Percentiles rank a stretch among this genome's conserved stretches.
phyloP scores from a whole-genome alignment of 1,284 basidiomycete genomes.

The Ustilago vetiveriae region DNA sequence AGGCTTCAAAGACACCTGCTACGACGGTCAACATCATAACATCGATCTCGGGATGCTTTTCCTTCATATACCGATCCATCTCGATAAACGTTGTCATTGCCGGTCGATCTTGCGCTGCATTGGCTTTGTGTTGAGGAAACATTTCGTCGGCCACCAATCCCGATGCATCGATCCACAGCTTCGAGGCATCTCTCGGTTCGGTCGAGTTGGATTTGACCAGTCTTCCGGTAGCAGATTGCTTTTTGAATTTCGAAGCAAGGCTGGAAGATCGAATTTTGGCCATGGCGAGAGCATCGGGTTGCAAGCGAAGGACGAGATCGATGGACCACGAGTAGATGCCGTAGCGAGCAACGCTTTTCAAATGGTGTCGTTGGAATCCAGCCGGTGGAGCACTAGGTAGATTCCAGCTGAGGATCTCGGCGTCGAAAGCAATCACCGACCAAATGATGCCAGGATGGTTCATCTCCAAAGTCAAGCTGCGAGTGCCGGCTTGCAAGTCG shows the following conservation, averaged over 20 bases:
- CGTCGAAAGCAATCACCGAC: conserved; percentile 91
- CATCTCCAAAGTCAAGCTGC: conserved; percentile 78
- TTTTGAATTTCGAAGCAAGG: conserved; percentile 12
- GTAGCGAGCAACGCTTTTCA: conserved; percentile 88
- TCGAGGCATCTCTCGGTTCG: conserved; percentile 33
- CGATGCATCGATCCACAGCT: conserved; percentile 52
- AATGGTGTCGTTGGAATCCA: conserved; percentile 80
- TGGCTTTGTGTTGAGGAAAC: conserved; percentile 55
- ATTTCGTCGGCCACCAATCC: conserved; percentile 55
- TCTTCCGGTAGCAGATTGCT: conserved; percentile 5
- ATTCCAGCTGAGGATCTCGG: conserved; percentile 86
- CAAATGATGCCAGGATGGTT: conserved; percentile 87
- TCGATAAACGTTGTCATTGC: conserved; percentile 50
- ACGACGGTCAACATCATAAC: conserved; percentile 63
- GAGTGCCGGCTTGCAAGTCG: conserved; percentile 74
- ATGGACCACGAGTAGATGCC: conserved; percentile 78
- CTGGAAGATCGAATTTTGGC: conserved; percentile 10
- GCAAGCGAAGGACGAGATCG: conserved; percentile 75
- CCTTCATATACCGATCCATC: conserved; percentile 54
- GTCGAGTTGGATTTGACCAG: conserved; percentile 14
- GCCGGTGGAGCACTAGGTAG: conserved; percentile 69
- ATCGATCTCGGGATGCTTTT: conserved; percentile 61
- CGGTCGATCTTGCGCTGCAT: conserved; percentile 15
- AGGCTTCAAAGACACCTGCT: conserved; percentile 55
- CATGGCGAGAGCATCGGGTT: conserved; percentile 15